Evolutionary conservation across 1,284 basidiomycete species (phyloP), one percentile per base, ranked within the genome.

Genomic region (Mycena sp.): DNA sequence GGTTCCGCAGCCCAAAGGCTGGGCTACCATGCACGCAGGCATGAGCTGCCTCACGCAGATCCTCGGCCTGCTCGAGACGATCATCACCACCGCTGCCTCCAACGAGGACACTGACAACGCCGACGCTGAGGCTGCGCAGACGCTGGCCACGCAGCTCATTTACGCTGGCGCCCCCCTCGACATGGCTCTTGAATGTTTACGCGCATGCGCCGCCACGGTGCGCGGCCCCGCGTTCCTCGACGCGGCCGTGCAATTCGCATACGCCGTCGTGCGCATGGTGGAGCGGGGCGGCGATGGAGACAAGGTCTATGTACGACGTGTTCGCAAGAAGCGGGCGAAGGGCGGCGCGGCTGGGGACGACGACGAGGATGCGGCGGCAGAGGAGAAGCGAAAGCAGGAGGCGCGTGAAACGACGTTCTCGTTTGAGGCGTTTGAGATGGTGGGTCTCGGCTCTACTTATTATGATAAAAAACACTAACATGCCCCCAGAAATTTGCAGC

Each of bases 131-230:
- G 90, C 90, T 6, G 92, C 95, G 37, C 87, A 88, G 61, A 80
- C 90, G 14, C 81, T 98, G 3, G 93, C 95, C 71, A 88, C 95
- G 70, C 93, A 96, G 75, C 80, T 98, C 40, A 91, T 98, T 71
- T 98, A 98, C 79, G 95, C 96, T 71, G 94, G 93, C 35, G 94
- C 96, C 67, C 89, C 96, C 17, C 87, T 98, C 49, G 95, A 98
- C 71, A 87, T 95, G 23, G 86, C 94, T 0, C 80, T 95, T 41
- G 88, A 91, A 26, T 89, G 92, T 57, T 76, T 98, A 57, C 82
- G 86, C 43, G 80, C 82, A 32, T 97, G 94, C 81, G 69, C 87
- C 84, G 16, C 89, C 90, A 73, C 86, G 84, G 21, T 77, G 89
- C 58, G 65, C 5, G 65, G 65, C 5, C 65, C 65, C 48, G 81